Evolutionary conservation across 2,329 filamentous ascomycete genomes (phyloP).

Genomic region (Penicillium vulpinum): DNA sequence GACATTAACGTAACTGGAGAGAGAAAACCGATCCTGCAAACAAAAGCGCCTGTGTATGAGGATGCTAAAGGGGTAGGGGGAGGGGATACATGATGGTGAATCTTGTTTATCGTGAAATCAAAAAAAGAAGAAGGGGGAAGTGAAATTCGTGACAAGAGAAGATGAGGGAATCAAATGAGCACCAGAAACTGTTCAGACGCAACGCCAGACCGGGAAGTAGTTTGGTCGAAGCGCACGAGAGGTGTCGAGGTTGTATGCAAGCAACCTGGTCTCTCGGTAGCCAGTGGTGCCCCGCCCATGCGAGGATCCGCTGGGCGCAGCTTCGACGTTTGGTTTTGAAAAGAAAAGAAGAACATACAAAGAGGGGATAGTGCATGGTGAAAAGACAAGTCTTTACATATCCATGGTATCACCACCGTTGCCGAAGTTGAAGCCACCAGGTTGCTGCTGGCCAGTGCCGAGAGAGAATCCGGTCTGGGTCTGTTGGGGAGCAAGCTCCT

Average conservation of each 20-base stretch:
- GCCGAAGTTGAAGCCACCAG: slow-evolving; percentile 89
- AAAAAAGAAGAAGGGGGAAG: slow-evolving; percentile 18
- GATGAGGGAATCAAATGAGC: slow-evolving; percentile 13
- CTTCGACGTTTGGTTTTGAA: slow-evolving; percentile 1
- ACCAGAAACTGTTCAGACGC: slow-evolving; percentile 1
- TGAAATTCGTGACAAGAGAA: slow-evolving; percentile 21
- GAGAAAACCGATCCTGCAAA: slow-evolving; percentile 34
- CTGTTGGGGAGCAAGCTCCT: slow-evolving; percentile 72
- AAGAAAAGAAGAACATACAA: not conserved
- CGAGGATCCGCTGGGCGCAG: not conserved
- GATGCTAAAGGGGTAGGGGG: slow-evolving; percentile 34
- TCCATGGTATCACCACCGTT: slow-evolving; percentile 71
- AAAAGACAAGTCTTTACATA: slow-evolving; percentile 55
- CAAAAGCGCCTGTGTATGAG: slow-evolving; percentile 44
- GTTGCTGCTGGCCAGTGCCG: slow-evolving; percentile 63
- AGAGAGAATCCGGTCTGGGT: slow-evolving; percentile 74
- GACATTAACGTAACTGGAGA: slow-evolving; percentile 28
- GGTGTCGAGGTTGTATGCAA: not conserved
- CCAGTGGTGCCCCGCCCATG: not conserved
- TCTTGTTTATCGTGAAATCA: slow-evolving; percentile 47
- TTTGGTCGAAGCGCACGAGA: slow-evolving; percentile 1
- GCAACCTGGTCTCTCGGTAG: not conserved
- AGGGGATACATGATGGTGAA: slow-evolving; percentile 51
- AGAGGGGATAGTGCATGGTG: not conserved
- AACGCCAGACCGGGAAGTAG: not conserved